Evolutionary conservation across 208 protist genomes (phyloP), one percentile per base, ranked within the genome.

Genomic region (Crithidia acanthocephali): DNA sequence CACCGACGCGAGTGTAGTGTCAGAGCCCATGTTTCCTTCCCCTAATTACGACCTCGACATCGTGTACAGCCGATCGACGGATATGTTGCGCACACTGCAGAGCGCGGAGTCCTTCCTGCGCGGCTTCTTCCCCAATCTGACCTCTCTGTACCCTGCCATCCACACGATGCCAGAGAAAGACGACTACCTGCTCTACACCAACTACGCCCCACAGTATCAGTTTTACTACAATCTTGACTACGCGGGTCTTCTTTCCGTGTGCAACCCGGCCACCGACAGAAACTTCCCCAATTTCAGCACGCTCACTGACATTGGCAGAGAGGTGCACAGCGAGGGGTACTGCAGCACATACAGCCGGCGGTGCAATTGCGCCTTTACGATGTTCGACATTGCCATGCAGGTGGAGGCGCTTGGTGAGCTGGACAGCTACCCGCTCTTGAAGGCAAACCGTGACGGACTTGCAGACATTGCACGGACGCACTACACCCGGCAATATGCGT

Each of bases 71-170:
- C 75, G 85, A 13, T 88, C 85, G 0, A 88, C 76, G 3, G 79
- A 82, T 59, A 48, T 82, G n/a, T 33, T 67, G n/a, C 85, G 82
- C 47, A 86, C 80, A 23, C 50, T 86, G 67, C 80, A 86, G 55
- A 86, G 84, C 40, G 80, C 84, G 7, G 71, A 63, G n/a, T 61
- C 62, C 13, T 80, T 88, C 27, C 42, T 88, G 44, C 47, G 27
- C 30, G 80, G 77, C 27, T 67, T 83, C 47, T 88, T 86, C 51
- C 66, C 63, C 7, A 58, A 50, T 32, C n/a, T 62, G 59, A 62
- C 35, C 28, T 74, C 68, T 20, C 40, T 74, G 20, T 74, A 61
- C 72, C 64, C 72, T n/a, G 72, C 62, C 5, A 65, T 78, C 18
- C 72, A 78, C 72, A 78, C 71, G 4, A 42, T 51, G 51, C 59